Evolutionary conservation across 176 grass and related monocot genomes (phyloP).

Genomic region (Oryza nivara): DNA sequence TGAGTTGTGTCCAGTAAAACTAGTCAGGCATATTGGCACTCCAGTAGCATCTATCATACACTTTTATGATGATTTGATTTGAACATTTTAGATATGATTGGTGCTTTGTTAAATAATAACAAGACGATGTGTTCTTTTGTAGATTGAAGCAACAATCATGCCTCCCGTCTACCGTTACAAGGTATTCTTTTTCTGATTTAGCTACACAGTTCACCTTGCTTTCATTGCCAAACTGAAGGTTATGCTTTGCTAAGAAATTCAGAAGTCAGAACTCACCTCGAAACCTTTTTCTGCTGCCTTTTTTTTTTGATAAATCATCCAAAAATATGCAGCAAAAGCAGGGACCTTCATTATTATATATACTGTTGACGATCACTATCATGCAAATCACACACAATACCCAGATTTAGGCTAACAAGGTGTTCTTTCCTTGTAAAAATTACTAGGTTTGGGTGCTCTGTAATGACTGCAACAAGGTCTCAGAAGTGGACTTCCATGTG

Average conservation of each 20-base stretch:
- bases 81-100: slow-evolving; percentile 8
- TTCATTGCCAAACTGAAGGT: not conserved
- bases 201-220: slow-evolving; percentile 10
- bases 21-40: not conserved
- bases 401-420: not conserved
- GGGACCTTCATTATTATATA: not conserved
- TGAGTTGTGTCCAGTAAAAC: not conserved
- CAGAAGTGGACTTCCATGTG: slow-evolving; percentile 88
- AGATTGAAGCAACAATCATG: slow-evolving; percentile 96
- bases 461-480: slow-evolving; percentile 91
- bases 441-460: slow-evolving; percentile 87
- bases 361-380: not conserved
- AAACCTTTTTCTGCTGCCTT: not conserved
- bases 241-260: slow-evolving; percentile 21
- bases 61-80: slow-evolving; percentile 1
- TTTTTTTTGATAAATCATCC: not conserved
- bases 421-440: not conserved
- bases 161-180: slow-evolving; percentile 83
- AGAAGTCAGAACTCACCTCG: not conserved
- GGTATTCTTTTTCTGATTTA: slow-evolving; percentile 49
- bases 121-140: slow-evolving; percentile 34
- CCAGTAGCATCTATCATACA: slow-evolving; percentile 3
- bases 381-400: not conserved
- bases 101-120: slow-evolving; percentile 45
- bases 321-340: not conserved